Evolutionary conservation across 2,329 filamentous ascomycete genomes (phyloP).

Genomic region (Calonectria pteridis): DNA sequence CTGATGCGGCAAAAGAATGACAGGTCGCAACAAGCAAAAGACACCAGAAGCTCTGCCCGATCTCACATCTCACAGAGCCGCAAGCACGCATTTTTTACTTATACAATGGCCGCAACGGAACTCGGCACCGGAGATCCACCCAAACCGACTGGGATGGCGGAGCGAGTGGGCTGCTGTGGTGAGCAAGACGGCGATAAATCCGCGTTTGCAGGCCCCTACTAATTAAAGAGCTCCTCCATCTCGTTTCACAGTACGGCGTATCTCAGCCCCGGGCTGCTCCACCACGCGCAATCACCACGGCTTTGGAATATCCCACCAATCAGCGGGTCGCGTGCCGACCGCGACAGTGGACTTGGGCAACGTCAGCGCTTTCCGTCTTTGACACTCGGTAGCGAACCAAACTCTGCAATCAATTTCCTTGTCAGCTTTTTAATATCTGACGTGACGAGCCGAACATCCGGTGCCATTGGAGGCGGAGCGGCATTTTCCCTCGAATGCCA

Average conservation of each 20-base stretch:
- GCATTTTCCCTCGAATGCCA: background rate
- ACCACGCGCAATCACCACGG: background rate
- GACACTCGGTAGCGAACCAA: background rate
- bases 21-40: background rate
- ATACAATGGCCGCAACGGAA: conserved; percentile 10
- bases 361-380: background rate
- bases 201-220: conserved; percentile 15
- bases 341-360: background rate
- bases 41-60: background rate
- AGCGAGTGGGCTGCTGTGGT: background rate
- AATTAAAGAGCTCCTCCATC: background rate
- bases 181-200: background rate
- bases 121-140: conserved; percentile 14
- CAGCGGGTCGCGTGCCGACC: background rate
- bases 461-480: background rate
- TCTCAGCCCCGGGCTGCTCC: background rate
- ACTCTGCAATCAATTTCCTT: background rate
- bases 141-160: background rate
- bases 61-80: background rate
- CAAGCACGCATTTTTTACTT: background rate
- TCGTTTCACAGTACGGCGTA: conserved; percentile 10
- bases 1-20: conserved; percentile 9
- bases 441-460: background rate
- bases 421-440: background rate
- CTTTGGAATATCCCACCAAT: conserved; percentile 14